Conservation (phyloP, 495 filamentous ascomycete species). For the Annulohypoxylon stygium region DNA sequence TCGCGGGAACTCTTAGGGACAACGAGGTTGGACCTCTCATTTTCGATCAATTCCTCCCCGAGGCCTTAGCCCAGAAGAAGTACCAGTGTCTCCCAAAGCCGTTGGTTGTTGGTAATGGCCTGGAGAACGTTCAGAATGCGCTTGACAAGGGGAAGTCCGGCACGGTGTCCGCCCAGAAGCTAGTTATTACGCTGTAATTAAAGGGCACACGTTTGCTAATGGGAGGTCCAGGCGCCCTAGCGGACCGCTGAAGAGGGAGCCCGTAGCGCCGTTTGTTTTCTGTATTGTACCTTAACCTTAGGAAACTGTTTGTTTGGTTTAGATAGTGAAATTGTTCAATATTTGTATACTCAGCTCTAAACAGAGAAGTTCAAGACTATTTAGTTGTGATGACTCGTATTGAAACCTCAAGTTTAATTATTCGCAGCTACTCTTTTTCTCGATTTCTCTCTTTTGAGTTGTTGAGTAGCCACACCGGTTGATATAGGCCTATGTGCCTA, state of each 20-base stretch:
- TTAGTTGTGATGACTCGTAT: conserved; percentile 30
- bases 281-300: not conserved
- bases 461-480: not conserved
- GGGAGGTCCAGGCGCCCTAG: not conserved
- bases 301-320: not conserved
- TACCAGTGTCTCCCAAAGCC: conserved; percentile 42
- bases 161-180: conserved; percentile 41
- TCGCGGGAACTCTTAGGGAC: conserved; percentile 37
- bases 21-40: conserved; percentile 45
- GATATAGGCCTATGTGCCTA: too few species aligned
- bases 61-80: conserved; percentile 37
- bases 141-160: conserved; percentile 38
- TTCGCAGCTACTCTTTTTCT: too few species aligned
- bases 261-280: not conserved
- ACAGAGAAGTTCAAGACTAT: not conserved
- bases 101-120: conserved; percentile 41
- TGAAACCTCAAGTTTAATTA: too few species aligned
- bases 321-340: not conserved
- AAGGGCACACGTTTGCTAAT: not conserved
- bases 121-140: conserved; percentile 44
- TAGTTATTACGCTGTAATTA: conserved; percentile 44
- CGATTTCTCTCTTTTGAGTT: not conserved
- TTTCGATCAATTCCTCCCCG: conserved; percentile 38
- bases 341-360: not conserved
- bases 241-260: not conserved